phyloP scores from a whole-genome alignment of 257 asterid genomes.

The Plectranthus barbatus region DNA sequence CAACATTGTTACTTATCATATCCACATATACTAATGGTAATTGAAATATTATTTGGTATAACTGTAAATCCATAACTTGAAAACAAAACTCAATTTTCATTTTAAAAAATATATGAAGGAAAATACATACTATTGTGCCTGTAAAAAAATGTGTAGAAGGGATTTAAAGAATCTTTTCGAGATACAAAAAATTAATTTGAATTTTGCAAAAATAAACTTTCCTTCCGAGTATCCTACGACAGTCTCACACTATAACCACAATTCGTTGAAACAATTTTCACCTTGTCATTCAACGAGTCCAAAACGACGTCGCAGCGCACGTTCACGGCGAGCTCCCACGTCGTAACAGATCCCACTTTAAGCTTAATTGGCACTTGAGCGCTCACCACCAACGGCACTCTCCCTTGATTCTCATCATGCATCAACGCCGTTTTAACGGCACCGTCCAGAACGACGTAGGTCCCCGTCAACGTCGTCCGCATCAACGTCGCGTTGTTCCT shows the following conservation, averaged over 20 bases:
- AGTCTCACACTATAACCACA: slow-evolving; percentile 56
- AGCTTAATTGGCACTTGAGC: slow-evolving; percentile 48
- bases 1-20: too few relatives aligned
- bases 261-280: slow-evolving; percentile 35
- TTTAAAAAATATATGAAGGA: too few relatives aligned
- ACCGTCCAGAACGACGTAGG: slow-evolving; percentile 37
- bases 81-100: too few relatives aligned
- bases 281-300: slow-evolving; percentile 30
- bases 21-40: too few relatives aligned
- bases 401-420: slow-evolving; percentile 24
- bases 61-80: too few relatives aligned
- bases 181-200: neutral
- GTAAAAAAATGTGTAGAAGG: too few relatives aligned
- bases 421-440: slow-evolving; percentile 29
- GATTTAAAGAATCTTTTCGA: too few relatives aligned
- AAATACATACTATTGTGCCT: too few relatives aligned
- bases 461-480: slow-evolving; percentile 32
- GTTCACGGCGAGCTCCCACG: slow-evolving; percentile 52
- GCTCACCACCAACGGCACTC: slow-evolving; percentile 47
- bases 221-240: too few relatives aligned
- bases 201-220: neutral
- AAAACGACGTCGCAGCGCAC: slow-evolving; percentile 61
- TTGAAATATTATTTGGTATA: too few relatives aligned
- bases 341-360: slow-evolving; percentile 55
- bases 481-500: slow-evolving; percentile 52